phyloP scores from a whole-genome alignment of 306 rosid species.

The Prunus salicina region DNA sequence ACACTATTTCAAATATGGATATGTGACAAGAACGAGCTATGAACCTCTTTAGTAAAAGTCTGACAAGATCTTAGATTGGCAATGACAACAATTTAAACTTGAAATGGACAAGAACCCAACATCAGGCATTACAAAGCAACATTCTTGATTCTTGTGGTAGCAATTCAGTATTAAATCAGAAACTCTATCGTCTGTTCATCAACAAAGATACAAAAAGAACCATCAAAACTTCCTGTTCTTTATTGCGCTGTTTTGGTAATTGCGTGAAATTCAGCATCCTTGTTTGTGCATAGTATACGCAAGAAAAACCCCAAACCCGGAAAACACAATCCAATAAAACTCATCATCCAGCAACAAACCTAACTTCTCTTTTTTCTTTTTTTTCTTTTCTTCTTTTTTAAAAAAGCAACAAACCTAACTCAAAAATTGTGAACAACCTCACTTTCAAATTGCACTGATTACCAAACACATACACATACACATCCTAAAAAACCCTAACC shows the following conservation, averaged over 20 bases:
- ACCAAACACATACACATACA: neutral
- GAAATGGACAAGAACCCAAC: neutral
- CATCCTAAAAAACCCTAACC: neutral
- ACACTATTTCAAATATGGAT: neutral
- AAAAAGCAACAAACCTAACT: neutral
- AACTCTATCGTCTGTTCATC: neutral
- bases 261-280: neutral
- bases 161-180: neutral
- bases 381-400: rapidly evolving
- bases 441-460: neutral
- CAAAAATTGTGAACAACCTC: neutral
- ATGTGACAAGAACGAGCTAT: neutral
- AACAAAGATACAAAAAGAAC: neutral
- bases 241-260: neutral
- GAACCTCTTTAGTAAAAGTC: neutral
- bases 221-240: neutral
- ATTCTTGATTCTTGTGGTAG: neutral
- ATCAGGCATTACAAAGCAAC: neutral
- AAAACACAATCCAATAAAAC: neutral
- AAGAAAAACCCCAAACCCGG: neutral
- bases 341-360: neutral
- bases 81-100: neutral
- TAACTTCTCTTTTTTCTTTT: rapidly evolving
- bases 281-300: neutral
- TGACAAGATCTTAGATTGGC: neutral